Evolutionary conservation across 768 basidiomycete species (phyloP).

Genomic region (Trametes villosa): DNA sequence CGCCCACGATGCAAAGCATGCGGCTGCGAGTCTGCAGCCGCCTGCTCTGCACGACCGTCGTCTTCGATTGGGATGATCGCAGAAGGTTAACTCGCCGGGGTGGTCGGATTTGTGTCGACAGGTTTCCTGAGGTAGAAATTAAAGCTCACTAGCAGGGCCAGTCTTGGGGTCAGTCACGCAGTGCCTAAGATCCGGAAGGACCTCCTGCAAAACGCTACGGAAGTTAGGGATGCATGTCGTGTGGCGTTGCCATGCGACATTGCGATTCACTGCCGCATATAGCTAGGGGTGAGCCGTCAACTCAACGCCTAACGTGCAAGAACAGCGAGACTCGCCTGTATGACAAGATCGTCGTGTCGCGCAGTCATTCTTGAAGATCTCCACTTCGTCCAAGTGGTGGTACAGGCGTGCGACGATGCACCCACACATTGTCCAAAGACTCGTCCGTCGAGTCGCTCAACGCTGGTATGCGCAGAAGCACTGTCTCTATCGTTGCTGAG

Average conservation of each 20-base stretch:
- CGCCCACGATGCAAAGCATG: constrained; percentile 11
- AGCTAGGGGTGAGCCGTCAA: neutral
- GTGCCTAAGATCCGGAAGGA: too few relatives aligned
- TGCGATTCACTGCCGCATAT: neutral
- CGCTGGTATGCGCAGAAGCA: neutral
- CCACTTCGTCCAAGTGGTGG: too few relatives aligned
- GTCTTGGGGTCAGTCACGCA: too few relatives aligned
- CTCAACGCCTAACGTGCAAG: neutral
- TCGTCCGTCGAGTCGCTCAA: neutral
- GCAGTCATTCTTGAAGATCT: neutral
- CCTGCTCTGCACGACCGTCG: constrained; percentile 7
- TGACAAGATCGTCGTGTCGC: neutral
- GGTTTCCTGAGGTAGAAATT: too few relatives aligned
- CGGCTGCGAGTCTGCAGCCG: constrained; percentile 8
- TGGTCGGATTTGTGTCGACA: too few relatives aligned
- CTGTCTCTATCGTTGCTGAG: neutral
- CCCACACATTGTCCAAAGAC: neutral
- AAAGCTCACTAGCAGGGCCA: too few relatives aligned
- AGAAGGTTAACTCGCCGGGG: too few relatives aligned
- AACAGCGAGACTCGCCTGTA: neutral
- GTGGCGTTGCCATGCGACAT: neutral
- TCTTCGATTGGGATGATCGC: neutral
- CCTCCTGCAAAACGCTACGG: too few relatives aligned
- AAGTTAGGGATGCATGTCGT: neutral
- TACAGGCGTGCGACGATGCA: neutral